A percentile compares a stretch with the other conserved stretches of the same genome.
These are phyloP conservation scores for Colletotrichum lupini DNA, from an alignment of 2,329 filamentous ascomycete genomes.

Conservation along the genomic window DNA sequence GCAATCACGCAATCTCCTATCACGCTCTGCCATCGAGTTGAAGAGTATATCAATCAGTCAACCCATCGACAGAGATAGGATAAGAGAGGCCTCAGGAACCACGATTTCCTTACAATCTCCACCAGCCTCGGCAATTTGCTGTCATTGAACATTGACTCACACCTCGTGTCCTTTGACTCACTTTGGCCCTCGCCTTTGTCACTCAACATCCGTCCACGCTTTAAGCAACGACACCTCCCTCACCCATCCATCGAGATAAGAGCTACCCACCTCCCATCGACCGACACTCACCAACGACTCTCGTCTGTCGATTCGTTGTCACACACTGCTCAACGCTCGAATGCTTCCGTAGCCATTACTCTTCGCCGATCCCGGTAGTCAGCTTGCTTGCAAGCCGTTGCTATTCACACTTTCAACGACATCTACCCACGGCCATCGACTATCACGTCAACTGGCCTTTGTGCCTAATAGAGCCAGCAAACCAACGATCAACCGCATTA, in stretches of 20 bases:
- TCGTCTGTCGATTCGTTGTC: slow-evolving; percentile 17
- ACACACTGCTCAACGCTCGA: slow-evolving; percentile 22
- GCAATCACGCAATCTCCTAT: slow-evolving; percentile 28
- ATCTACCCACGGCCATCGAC: slow-evolving; percentile 23
- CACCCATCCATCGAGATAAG: slow-evolving; percentile 3
- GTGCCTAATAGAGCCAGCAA: slow-evolving; percentile 23
- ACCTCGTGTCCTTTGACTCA: slow-evolving; percentile 32
- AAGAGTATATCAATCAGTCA: slow-evolving; percentile 6
- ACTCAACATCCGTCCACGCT: slow-evolving; percentile 2
- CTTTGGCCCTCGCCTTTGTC: slow-evolving; percentile 23
- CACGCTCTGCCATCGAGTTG: slow-evolving; percentile 27
- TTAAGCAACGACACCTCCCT: slow-evolving; percentile 12
- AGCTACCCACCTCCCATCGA: neutral
- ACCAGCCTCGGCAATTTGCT: slow-evolving; percentile 6
- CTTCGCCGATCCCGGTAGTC: slow-evolving; percentile 36
- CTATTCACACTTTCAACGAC: slow-evolving; percentile 24
- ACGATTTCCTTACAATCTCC: slow-evolving; percentile 2
- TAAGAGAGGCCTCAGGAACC: slow-evolving; percentile 31
- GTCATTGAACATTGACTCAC: slow-evolving; percentile 24
- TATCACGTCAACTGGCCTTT: slow-evolving; percentile 6
- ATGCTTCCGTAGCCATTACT: slow-evolving; percentile 33
- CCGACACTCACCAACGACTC: neutral
- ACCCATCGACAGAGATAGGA: slow-evolving; percentile 32
- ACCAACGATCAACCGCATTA: neutral
- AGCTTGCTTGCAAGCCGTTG: slow-evolving; percentile 38